These are phyloP conservation scores for Ophiostoma novo-ulmi DNA, from an alignment of 2,329 filamentous ascomycete genomes.

Conservation along the genomic window DNA sequence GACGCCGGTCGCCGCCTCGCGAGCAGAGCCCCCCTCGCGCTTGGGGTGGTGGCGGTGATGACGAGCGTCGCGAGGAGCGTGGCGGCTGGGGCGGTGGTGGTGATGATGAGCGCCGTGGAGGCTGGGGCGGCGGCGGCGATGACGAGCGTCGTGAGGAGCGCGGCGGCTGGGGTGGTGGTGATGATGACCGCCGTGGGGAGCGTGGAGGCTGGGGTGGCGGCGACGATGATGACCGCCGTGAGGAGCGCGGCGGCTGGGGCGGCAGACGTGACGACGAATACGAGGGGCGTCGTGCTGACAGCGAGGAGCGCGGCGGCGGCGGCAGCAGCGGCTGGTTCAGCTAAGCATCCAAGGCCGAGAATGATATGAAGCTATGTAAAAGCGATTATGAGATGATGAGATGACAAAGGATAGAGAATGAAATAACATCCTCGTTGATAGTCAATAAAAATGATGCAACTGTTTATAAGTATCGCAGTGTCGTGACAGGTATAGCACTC, in stretches of 20 bases:
- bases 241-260: constrained; percentile 12
- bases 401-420: neutral
- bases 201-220: constrained; percentile 5
- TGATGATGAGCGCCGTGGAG: constrained; percentile 24
- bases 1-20: constrained; percentile 12
- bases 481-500: too few species aligned
- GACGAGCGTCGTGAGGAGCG: constrained; percentile 24
- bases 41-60: constrained; percentile 24
- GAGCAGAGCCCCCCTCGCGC: constrained; percentile 19
- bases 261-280: too few species aligned
- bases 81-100: constrained; percentile 29
- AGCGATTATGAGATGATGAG: neutral
- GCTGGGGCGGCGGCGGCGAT: constrained; percentile 28
- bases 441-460: too few species aligned
- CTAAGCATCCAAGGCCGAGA: neutral
- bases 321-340: neutral
- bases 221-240: constrained; percentile 19
- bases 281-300: too few species aligned
- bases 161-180: neutral
- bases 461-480: too few species aligned
- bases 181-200: constrained; percentile 4
- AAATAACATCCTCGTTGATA: too few species aligned
- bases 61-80: constrained; percentile 31
- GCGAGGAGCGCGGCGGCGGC: neutral
- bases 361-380: neutral